Evolutionary conservation across 2,329 filamentous ascomycete genomes (phyloP).

Genomic region (Mycosphaerella sp.): DNA sequence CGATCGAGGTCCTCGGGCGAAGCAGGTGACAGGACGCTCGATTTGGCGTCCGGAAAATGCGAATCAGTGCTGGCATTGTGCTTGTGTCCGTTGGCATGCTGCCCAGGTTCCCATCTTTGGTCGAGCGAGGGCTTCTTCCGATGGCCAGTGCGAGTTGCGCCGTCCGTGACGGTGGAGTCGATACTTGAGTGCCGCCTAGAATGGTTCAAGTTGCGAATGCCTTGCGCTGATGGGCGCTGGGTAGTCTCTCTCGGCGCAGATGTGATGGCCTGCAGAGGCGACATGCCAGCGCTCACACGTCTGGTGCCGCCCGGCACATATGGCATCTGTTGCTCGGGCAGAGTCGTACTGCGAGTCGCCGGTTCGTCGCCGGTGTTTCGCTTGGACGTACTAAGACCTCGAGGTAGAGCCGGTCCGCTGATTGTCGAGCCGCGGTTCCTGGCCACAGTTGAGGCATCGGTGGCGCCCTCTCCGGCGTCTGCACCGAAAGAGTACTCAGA

Average conservation of each 20-base stretch:
- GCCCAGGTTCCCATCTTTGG: conserved; percentile 44
- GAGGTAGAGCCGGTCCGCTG: conserved; percentile 18
- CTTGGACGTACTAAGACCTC: conserved; percentile 18
- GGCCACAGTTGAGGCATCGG: conserved; percentile 32
- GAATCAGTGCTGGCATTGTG: conserved; percentile 23
- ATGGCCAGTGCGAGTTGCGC: conserved; percentile 36
- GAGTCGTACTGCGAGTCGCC: conserved; percentile 13
- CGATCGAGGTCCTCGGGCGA: conserved; percentile 62
- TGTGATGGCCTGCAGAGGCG: conserved; percentile 30
- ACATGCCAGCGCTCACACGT: conserved; percentile 26
- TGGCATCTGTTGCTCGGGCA: conserved; percentile 6
- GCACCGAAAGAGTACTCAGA: conserved; percentile 39
- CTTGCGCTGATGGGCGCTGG: conserved; percentile 32
- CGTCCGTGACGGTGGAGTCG: conserved; percentile 52
- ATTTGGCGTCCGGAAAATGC: conserved; percentile 24
- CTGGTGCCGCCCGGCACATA: conserved; percentile 20
- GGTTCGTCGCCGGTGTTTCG: conserved; percentile 17
- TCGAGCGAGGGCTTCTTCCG: conserved; percentile 55
- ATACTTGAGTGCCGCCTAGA: conserved; percentile 82
- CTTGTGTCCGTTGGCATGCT: conserved; percentile 20
- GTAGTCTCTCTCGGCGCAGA: conserved; percentile 31
- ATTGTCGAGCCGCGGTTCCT: conserved; percentile 45
- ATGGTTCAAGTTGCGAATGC: conserved; percentile 56
- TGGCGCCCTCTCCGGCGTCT: conserved; percentile 34
- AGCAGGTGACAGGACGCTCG: conserved; percentile 28